Base-by-base conservation (phyloP, 805 yeast genomes). In the Suhomyces emberorum region DNA sequence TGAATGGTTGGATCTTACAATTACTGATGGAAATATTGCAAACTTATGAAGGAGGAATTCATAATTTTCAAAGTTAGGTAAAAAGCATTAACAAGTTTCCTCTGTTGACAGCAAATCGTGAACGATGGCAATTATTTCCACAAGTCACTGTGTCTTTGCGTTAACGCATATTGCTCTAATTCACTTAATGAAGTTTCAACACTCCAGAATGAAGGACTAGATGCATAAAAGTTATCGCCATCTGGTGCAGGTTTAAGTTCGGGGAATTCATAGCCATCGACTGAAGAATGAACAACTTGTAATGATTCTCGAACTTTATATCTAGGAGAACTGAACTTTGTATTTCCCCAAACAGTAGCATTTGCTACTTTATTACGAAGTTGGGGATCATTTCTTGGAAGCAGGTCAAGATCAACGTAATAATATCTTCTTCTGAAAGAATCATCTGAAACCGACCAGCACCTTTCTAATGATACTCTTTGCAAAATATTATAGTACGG, bases 361-460 rank as follows among this genome's bases (percentile, higher is more conserved):
- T 34, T n/a, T 2, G 41, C 28, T 23, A 47, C 28, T 15, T 42
- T 45, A 12, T 18, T 17, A 30, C 35, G 36, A 30, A 34, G 22
- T n/a, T 34, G 26, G 15, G 10, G 12, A 21, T 27, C 27, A 21
- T 22, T 23, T 19, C 20, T 30, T 15, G 28, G 22, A 8, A 29
- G 29, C 16, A 15, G 26, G 15, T 34, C 29, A 10, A 32, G 11
- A 24, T 34, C 30, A 17, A 28, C 15, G 7, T 7, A 22, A 20
- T 42, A 47, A 33, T 46, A 48, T 11, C 53, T 50, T 38, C 57
- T 42, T 4, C 51, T 25, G 5, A 48, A 39, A 8, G 56, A 34
- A 17, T 58, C 65, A 37, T 61, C 63, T 2, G 52, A 39, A 10
- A 56, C 47, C 2, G 64, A 55, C 67, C 67, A 61, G 16, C 59